Conservation (phyloP, 2,329 filamentous ascomycete genomes). For the Verticillium isaacii region DNA sequence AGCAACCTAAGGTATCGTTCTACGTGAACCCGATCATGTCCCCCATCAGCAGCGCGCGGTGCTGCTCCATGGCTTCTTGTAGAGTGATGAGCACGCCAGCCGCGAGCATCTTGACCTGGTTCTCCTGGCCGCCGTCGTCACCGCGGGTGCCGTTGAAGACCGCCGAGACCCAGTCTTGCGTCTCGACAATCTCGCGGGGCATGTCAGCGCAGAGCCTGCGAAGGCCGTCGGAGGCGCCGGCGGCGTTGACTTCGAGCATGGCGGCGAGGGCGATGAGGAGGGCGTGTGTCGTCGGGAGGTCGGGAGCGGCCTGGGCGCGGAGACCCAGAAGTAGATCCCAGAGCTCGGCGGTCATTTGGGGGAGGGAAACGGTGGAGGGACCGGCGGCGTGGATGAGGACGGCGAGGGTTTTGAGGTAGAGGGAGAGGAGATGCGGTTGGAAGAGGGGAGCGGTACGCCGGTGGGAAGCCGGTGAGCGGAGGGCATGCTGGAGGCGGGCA, state of each 20-base stretch:
- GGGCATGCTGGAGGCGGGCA: constrained; percentile 68
- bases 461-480: constrained; percentile 30
- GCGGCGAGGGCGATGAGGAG: constrained; percentile 76
- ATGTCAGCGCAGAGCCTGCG: constrained; percentile 68
- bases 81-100: constrained; percentile 74
- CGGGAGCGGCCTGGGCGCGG: constrained; percentile 53
- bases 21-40: constrained; percentile 45
- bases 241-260: constrained; percentile 73
- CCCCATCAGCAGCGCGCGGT: constrained; percentile 72
- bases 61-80: constrained; percentile 76
- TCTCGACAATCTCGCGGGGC: constrained; percentile 75
- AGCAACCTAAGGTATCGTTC: not conserved
- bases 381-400: constrained; percentile 80
- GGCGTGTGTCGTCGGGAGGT: constrained; percentile 65
- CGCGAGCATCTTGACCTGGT: constrained; percentile 71
- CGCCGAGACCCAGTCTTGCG: constrained; percentile 75
- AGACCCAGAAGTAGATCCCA: constrained; percentile 76
- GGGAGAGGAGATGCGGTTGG: constrained; percentile 68
- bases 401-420: constrained; percentile 82
- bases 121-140: constrained; percentile 60
- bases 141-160: constrained; percentile 63
- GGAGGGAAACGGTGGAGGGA: constrained; percentile 68
- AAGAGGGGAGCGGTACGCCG: constrained; percentile 54
- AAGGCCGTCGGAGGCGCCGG: constrained; percentile 44
- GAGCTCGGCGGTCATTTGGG: constrained; percentile 77